These are phyloP conservation scores for Zymoseptoria passerinii DNA, from an alignment of 2,329 filamentous ascomycete species.

Conservation along the genomic window DNA sequence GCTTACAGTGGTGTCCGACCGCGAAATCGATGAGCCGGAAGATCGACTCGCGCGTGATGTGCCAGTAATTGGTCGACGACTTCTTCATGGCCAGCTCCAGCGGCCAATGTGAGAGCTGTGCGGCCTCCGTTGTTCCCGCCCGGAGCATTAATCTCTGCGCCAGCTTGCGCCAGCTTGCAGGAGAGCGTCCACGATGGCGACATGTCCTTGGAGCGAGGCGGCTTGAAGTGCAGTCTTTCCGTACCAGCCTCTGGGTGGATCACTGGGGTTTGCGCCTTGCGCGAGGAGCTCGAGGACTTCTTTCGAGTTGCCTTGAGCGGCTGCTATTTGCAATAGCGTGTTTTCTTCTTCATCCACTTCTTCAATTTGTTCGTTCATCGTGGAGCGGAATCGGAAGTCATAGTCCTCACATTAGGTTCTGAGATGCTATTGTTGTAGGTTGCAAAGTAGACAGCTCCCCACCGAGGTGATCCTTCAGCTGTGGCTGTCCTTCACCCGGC, in stretches of 20 bases:
- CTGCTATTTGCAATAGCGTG: conserved; percentile 16
- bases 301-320: conserved; percentile 6
- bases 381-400: neutral
- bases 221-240: conserved; percentile 20
- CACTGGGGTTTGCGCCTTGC: conserved; percentile 10
- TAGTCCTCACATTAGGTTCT: neutral
- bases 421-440: neutral
- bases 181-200: conserved; percentile 11
- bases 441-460: neutral
- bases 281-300: conserved; percentile 6
- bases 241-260: conserved; percentile 17
- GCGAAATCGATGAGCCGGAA: conserved; percentile 11
- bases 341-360: conserved; percentile 11
- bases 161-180: conserved; percentile 12
- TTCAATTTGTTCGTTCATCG: neutral
- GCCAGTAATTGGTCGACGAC: conserved; percentile 12
- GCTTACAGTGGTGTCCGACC: conserved; percentile 18
- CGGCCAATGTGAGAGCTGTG: conserved; percentile 14
- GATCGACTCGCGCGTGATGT: conserved; percentile 15
- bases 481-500: neutral
- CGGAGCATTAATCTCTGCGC: conserved; percentile 12
- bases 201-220: conserved; percentile 12
- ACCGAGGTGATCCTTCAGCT: neutral
- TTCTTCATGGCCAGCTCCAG: conserved; percentile 11
- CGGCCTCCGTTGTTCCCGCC: conserved; percentile 15